Evolutionary conservation across 352 stramenopile genomes (phyloP).

Genomic region (Pilasporangium apinafurcum): DNA sequence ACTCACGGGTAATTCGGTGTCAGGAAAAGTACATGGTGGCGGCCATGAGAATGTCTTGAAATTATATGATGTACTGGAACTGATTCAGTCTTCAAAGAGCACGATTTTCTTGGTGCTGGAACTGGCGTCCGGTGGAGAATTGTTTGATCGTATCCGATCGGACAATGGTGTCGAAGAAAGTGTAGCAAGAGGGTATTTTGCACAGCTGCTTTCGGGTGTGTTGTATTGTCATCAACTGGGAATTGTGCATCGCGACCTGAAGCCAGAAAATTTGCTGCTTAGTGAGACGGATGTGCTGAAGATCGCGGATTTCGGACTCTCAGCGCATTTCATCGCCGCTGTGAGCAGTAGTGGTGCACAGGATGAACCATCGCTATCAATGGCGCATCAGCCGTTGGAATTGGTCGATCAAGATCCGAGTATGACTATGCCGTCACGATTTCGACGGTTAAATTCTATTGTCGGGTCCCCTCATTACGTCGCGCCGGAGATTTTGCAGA

Average conservation of each 20-base stretch:
- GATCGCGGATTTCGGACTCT: slow-evolving; percentile 94
- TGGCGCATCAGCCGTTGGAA: slow-evolving; percentile 7
- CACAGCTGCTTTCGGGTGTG: slow-evolving; percentile 85
- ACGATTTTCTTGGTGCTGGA: slow-evolving; percentile 94
- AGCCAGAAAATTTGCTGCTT: slow-evolving; percentile 95
- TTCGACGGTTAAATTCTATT: slow-evolving; percentile 92
- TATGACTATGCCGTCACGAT: slow-evolving; percentile 17
- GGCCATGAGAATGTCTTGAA: slow-evolving; percentile 95
- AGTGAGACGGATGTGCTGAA: slow-evolving; percentile 90
- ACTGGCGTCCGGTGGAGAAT: slow-evolving; percentile 84
- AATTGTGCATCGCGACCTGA: slow-evolving; percentile 94
- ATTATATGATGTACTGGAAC: slow-evolving; percentile 95
- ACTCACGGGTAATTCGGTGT: slow-evolving; percentile 77
- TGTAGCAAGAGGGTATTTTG: slow-evolving; percentile 83
- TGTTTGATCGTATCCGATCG: slow-evolving; percentile 91
- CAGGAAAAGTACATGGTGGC: slow-evolving; percentile 56
- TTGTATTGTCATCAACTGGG: slow-evolving; percentile 88
- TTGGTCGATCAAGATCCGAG: slow-evolving; percentile 22
- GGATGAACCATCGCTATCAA: slow-evolving; percentile 10
- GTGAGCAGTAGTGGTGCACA: slow-evolving; percentile 35
- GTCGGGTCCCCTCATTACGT: slow-evolving; percentile 97
- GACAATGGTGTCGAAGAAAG: slow-evolving; percentile 77
- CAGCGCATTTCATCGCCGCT: slow-evolving; percentile 84
- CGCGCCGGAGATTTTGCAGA: slow-evolving; percentile 93
- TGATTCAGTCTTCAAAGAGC: slow-evolving; percentile 92